phyloP scores from a whole-genome alignment of 2,329 filamentous ascomycete species.

The Trichoderma endophyticum region DNA sequence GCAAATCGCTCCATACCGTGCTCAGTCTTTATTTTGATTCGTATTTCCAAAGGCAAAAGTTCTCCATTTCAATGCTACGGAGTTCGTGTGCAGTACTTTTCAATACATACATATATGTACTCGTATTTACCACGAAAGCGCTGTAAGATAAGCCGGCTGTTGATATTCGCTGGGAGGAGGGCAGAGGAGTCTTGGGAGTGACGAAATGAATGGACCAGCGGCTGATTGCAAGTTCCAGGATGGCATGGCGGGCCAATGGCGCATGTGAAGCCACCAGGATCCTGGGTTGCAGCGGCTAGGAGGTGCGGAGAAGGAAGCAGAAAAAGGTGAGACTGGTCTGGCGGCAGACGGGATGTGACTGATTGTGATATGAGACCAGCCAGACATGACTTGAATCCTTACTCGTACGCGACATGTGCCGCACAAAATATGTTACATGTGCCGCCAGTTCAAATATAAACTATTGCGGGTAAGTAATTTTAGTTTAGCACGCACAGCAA shows the following conservation, averaged over 20 bases:
- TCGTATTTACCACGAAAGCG: not conserved
- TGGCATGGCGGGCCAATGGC: slow-evolving; percentile 11
- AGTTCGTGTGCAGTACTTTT: not conserved
- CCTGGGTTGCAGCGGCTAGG: slow-evolving; percentile 8
- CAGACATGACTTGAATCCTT: not conserved
- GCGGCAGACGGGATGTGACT: not conserved
- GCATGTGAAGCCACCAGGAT: not conserved
- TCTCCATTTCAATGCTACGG: not conserved
- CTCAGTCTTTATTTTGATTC: not conserved
- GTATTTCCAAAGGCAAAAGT: not conserved
- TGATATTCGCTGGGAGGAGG: not conserved
- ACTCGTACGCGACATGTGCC: not conserved
- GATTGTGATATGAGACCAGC: not conserved
- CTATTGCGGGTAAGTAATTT: not conserved
- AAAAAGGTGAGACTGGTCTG: not conserved
- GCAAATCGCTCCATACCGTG: not conserved
- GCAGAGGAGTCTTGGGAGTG: not conserved
- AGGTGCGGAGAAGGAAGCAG: slow-evolving; percentile 6
- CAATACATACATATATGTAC: not conserved
- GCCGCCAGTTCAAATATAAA: not conserved
- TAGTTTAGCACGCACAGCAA: not conserved
- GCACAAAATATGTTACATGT: too few species aligned
- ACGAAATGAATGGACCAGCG: slow-evolving; percentile 15
- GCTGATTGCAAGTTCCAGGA: slow-evolving; percentile 19
- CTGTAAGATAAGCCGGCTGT: slow-evolving; percentile 4